Base-by-base conservation (phyloP, 2,329 filamentous ascomycete genomes). In the Ophiosphaerella korrae region DNA sequence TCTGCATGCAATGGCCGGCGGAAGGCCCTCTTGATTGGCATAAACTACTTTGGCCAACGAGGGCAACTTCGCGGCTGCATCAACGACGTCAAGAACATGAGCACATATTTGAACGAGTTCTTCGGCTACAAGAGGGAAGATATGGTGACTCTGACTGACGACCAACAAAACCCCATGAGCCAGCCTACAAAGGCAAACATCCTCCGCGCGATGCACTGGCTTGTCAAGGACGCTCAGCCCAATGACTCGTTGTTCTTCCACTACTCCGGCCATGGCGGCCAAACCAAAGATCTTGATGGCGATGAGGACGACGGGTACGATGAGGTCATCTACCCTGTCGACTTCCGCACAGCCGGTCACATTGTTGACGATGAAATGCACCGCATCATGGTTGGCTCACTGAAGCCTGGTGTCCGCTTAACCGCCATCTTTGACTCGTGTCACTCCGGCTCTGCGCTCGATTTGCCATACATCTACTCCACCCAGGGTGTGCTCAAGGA, bases 71-170 rank as follows among this genome's bases (percentile, higher is more conserved):
- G 92, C 50, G 93, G 93, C 39, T 97, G 93, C 70, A 97, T 97
- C 79, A 97, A 97, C 71, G 93, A 97, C 72, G 93, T 97, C 37
- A 90, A 92, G 76, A 97, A 97, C 78, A 96, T 97, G 91, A 96
- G 92, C 18, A 83, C 84, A 42, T 97, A 96, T 71, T 80, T 97
- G 51, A 90, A 90, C 57, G 86, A 92, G 74, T 87, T 91, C 68
- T 97, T 95, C 73, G 89, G 89, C 26, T 97, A 97, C 74, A 92
- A 91, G 76, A 82, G 92, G 51, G 93, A 97, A 75, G 92, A 97
- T 70, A 97, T 97, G 93, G 93, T 97, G 16, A 87, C 94, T 55
- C 82, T 97, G 71, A 97, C 93, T 34, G 93, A 97, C 70, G 93
- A 97, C 72, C 92, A 97, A 77, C 91, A 96, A 73, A 96, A 96